These are phyloP conservation scores for Drechslerella dactyloides DNA, from an alignment of 2,329 filamentous ascomycete genomes.

Conservation along the genomic window DNA sequence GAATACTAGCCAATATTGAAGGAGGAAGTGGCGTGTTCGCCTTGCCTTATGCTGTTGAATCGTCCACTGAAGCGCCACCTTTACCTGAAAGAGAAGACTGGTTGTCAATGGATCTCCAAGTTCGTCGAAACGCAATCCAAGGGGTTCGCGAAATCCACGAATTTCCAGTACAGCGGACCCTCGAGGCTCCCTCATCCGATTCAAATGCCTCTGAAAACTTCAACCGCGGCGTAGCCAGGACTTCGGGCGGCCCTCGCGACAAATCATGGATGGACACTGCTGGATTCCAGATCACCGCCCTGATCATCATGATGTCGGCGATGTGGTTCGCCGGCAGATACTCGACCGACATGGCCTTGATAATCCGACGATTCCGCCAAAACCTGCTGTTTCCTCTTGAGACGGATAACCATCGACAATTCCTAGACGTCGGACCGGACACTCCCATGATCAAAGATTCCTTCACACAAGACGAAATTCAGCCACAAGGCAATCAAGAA, in stretches of 20 bases:
- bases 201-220: conserved; percentile 26
- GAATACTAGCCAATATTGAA: conserved; percentile 64
- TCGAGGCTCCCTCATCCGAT: conserved; percentile 24
- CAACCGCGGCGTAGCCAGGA: neutral
- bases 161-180: conserved; percentile 13
- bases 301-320: conserved; percentile 38
- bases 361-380: conserved; percentile 32
- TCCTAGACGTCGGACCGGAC: conserved; percentile 31
- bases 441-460: conserved; percentile 48
- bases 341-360: conserved; percentile 29
- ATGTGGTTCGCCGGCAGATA: conserved; percentile 48
- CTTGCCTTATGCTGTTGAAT: conserved; percentile 17
- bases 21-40: conserved; percentile 41
- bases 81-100: conserved; percentile 24
- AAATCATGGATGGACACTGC: conserved; percentile 34
- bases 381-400: conserved; percentile 31
- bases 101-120: conserved; percentile 37
- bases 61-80: conserved; percentile 11
- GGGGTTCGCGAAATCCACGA: conserved; percentile 22
- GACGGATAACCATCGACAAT: conserved; percentile 14
- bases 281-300: conserved; percentile 35
- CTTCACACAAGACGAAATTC: conserved; percentile 32
- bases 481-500: conserved; percentile 25
- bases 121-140: conserved; percentile 27
- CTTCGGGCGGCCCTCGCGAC: neutral